A percentile compares a stretch with the other conserved stretches of the same genome.
Evolutionary conservation across 176 grass and related monocot species (phyloP).

Genomic region (Aechmea fasciata): DNA sequence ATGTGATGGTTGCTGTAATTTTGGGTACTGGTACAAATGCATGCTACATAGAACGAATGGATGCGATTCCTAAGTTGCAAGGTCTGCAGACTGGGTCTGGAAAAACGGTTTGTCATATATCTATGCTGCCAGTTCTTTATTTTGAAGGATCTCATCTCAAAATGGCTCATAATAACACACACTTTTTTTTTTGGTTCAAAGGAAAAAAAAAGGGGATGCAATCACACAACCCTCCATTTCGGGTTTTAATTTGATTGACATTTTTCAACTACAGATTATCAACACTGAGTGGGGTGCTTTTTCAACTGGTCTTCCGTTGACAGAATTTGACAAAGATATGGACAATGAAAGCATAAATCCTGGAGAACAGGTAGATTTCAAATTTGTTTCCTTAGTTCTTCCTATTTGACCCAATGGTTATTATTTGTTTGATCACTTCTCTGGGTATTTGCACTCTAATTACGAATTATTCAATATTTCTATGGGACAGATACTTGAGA

Average conservation of each 20-base stretch:
- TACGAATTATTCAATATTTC: not conserved
- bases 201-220: not conserved
- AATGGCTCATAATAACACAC: no score
- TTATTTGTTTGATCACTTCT: not conserved
- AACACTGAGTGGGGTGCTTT: constrained; percentile 78
- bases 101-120: constrained; percentile 35
- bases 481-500: constrained; percentile 58
- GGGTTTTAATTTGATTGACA: constrained; percentile 12
- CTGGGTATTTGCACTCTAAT: not conserved
- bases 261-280: constrained; percentile 24
- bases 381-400: not conserved
- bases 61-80: constrained; percentile 40
- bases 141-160: not conserved
- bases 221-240: not conserved
- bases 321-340: constrained; percentile 56
- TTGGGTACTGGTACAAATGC: constrained; percentile 68
- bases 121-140: not conserved
- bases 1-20: constrained; percentile 45
- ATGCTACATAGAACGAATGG: constrained; percentile 41
- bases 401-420: not conserved
- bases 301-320: constrained; percentile 51
- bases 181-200: not conserved
- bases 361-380: constrained; percentile 37
- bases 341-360: constrained; percentile 69
- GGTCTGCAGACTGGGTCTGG: constrained; percentile 30